Conservation (phyloP, 306 rosid genomes). For the Glycine tomentella region DNA sequence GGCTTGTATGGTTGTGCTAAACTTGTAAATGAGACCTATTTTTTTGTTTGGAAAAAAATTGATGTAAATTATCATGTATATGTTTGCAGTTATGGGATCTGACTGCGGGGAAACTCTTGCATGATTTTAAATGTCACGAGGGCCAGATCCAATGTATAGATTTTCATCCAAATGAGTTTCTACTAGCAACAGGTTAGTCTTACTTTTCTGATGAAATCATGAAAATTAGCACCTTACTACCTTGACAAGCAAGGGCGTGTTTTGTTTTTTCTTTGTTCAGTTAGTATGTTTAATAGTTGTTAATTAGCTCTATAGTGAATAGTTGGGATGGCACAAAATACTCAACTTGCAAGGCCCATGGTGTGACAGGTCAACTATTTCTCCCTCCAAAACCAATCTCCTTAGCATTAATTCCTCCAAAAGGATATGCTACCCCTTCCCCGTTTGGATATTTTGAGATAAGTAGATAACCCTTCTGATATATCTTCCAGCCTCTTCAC, state of each 20-base stretch:
- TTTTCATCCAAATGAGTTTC: conserved; percentile 96
- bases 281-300: background rate
- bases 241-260: background rate
- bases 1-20: conserved; percentile 14
- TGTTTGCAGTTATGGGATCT: conserved; percentile 92
- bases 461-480: no score
- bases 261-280: background rate
- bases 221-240: conserved; percentile 10
- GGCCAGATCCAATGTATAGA: conserved; percentile 99
- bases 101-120: conserved; percentile 96
- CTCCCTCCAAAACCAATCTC: background rate
- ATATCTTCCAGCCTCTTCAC: background rate
- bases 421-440: background rate
- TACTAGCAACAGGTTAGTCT: conserved; percentile 91
- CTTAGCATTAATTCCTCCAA: background rate
- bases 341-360: background rate
- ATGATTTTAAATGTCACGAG: conserved; percentile 93
- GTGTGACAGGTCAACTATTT: background rate
- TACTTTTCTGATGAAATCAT: conserved; percentile 34
- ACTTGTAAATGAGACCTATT: conserved; percentile 9
- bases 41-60: background rate
- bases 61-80: conserved; percentile 22
- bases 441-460: background rate
- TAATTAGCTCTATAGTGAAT: no score
- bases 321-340: background rate